Conservation (phyloP, 768 basidiomycete species). For the Grammothele lineata region DNA sequence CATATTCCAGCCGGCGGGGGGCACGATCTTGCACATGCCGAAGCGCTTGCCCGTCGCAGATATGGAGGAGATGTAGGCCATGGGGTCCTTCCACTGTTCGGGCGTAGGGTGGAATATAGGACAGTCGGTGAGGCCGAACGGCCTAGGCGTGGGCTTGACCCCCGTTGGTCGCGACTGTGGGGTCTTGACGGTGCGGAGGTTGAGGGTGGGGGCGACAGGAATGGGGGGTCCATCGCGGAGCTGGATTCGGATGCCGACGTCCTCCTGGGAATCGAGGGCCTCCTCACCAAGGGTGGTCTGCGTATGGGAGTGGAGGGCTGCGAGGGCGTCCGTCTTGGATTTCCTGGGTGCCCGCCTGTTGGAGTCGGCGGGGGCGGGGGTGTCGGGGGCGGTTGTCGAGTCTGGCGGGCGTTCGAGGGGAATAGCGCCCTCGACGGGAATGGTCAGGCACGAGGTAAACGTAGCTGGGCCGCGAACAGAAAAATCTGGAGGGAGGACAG, state of each 20-base stretch:
- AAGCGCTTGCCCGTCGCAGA: slow-evolving; percentile 64
- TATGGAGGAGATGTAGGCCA: slow-evolving; percentile 87
- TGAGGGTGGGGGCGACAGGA: slow-evolving; percentile 55
- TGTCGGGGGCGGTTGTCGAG: slow-evolving; percentile 22
- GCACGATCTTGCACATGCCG: slow-evolving; percentile 96
- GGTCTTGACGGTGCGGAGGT: slow-evolving; percentile 72
- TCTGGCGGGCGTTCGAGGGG: slow-evolving; percentile 45
- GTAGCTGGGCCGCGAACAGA: slow-evolving; percentile 43
- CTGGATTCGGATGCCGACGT: slow-evolving; percentile 42
- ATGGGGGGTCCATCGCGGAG: slow-evolving; percentile 44
- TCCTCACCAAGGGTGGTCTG: slow-evolving; percentile 53
- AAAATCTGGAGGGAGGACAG: slow-evolving; percentile 39
- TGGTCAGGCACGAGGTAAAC: slow-evolving; percentile 66
- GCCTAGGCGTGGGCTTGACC: slow-evolving; percentile 46
- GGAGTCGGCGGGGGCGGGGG: slow-evolving; percentile 34
- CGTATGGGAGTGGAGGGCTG: slow-evolving; percentile 67
- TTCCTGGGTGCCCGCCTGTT: slow-evolving; percentile 73
- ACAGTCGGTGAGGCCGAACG: slow-evolving; percentile 86
- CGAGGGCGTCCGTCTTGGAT: slow-evolving; percentile 86
- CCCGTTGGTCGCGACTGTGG: slow-evolving; percentile 43
- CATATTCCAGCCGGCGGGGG: slow-evolving; percentile 92
- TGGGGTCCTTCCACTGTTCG: slow-evolving; percentile 94
- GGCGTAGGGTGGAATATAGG: slow-evolving; percentile 82
- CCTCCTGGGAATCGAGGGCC: slow-evolving; percentile 43
- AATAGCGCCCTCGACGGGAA: slow-evolving; percentile 70